These are phyloP conservation scores for Aureobasidium sp. DNA, from an alignment of 2,329 filamentous ascomycete species.

Conservation along the genomic window DNA sequence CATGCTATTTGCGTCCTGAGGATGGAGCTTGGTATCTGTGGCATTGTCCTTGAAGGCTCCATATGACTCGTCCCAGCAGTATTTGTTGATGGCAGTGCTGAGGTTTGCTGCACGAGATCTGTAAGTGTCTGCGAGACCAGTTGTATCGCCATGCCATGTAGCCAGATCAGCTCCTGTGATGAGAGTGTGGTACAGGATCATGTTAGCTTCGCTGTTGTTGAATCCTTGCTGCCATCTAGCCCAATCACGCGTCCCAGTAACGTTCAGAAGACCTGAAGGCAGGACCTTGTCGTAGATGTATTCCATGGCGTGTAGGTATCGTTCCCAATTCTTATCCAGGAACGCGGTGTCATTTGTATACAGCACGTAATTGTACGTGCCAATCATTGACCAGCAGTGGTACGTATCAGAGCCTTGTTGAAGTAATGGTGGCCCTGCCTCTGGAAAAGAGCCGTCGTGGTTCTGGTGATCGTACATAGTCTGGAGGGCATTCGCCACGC, in stretches of 20 bases:
- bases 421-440: slow-evolving; percentile 35
- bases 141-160: slow-evolving; percentile 25
- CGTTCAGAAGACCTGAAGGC: slow-evolving; percentile 41
- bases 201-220: slow-evolving; percentile 47
- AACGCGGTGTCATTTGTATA: slow-evolving; percentile 49
- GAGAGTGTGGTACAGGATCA: slow-evolving; percentile 44
- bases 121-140: slow-evolving; percentile 22
- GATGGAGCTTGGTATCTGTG: slow-evolving; percentile 39
- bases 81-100: slow-evolving; percentile 24
- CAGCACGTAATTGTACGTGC: slow-evolving; percentile 52
- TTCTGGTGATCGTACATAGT: slow-evolving; percentile 41
- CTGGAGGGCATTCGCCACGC: slow-evolving; percentile 42
- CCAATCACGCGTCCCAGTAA: slow-evolving; percentile 47
- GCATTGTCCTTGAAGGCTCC: slow-evolving; percentile 32
- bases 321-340: slow-evolving; percentile 41
- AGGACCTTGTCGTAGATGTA: slow-evolving; percentile 41
- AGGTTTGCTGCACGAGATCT: slow-evolving; percentile 21
- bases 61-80: slow-evolving; percentile 24
- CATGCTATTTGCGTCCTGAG: slow-evolving; percentile 33
- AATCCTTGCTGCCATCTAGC: slow-evolving; percentile 44
- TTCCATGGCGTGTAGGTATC: slow-evolving; percentile 43
- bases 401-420: slow-evolving; percentile 28
- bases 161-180: slow-evolving; percentile 26
- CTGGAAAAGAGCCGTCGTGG: slow-evolving; percentile 32
- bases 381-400: slow-evolving; percentile 50